Percentiles rank a stretch among this genome's conserved stretches.
Evolutionary conservation across 2,329 filamentous ascomycete genomes (phyloP).

Genomic region (Parascedosporium putredinis): DNA sequence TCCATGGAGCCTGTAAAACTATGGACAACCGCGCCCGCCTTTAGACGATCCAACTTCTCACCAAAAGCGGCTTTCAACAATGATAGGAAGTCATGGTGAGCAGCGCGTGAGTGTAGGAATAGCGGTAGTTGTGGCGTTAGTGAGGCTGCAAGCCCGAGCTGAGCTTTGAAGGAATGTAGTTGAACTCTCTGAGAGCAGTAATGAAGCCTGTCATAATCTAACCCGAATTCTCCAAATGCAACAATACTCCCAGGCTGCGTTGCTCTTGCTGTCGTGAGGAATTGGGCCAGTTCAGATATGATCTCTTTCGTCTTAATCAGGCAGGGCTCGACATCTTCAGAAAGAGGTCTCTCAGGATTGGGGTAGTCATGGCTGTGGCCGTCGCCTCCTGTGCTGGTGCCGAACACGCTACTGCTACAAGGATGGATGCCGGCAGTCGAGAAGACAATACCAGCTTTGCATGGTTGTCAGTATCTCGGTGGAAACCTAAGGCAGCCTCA

Average conservation of each 20-base stretch:
- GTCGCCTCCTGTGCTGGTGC: constrained; percentile 36
- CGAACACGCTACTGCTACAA: constrained; percentile 74
- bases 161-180: constrained; percentile 72
- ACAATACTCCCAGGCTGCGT: constrained; percentile 55
- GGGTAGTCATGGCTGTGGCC: constrained; percentile 42
- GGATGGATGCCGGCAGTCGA: constrained; percentile 91
- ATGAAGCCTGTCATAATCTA: constrained; percentile 89
- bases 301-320: constrained; percentile 32
- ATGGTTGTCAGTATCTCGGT: constrained; percentile 9
- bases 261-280: constrained; percentile 54
- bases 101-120: constrained; percentile 86
- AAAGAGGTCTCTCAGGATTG: constrained; percentile 34
- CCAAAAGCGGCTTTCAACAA: constrained; percentile 53
- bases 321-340: constrained; percentile 34
- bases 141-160: constrained; percentile 65
- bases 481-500: not conserved
- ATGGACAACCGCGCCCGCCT: constrained; percentile 77
- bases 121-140: constrained; percentile 68
- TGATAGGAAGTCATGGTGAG: constrained; percentile 71
- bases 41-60: constrained; percentile 51
- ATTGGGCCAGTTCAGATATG: constrained; percentile 48
- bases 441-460: constrained; percentile 66
- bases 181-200: constrained; percentile 72
- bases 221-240: constrained; percentile 88
- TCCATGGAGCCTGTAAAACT: constrained; percentile 83